phyloP scores from a whole-genome alignment of 2,329 filamentous ascomycete genomes.

The Fusarium kyushuense region DNA sequence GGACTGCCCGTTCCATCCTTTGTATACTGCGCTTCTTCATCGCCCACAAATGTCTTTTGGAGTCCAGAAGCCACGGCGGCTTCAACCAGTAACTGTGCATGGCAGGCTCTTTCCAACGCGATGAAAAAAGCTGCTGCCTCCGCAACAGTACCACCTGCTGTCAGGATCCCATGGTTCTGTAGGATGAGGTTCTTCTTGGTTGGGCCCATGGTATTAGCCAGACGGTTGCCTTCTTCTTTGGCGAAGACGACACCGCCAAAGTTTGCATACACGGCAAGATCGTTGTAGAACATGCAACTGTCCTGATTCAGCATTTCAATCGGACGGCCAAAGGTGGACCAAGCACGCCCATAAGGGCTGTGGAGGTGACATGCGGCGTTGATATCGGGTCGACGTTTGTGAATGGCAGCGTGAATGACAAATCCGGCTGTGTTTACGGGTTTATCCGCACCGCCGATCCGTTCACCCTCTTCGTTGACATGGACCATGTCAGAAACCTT shows the following conservation, averaged over 20 bases:
- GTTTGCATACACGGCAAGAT: slow-evolving; percentile 72
- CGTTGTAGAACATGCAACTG: slow-evolving; percentile 70
- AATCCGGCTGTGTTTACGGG: slow-evolving; percentile 77
- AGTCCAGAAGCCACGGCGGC: slow-evolving; percentile 60
- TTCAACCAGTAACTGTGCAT: slow-evolving; percentile 74
- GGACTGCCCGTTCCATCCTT: slow-evolving; percentile 42
- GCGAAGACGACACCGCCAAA: slow-evolving; percentile 64
- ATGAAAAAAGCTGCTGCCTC: slow-evolving; percentile 78
- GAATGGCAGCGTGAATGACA: slow-evolving; percentile 74
- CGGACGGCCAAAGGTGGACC: slow-evolving; percentile 70
- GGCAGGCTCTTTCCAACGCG: slow-evolving; percentile 74
- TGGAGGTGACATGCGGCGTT: slow-evolving; percentile 76
- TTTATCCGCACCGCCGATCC: slow-evolving; percentile 69
- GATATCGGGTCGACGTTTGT: slow-evolving; percentile 72
- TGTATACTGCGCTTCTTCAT: slow-evolving; percentile 57
- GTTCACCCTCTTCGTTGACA: slow-evolving; percentile 68
- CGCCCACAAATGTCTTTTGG: slow-evolving; percentile 55
- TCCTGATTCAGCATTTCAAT: slow-evolving; percentile 78
- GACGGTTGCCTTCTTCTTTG: slow-evolving; percentile 70
- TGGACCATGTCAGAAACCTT: slow-evolving; percentile 76
- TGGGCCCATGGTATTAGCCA: slow-evolving; percentile 71
- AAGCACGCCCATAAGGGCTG: slow-evolving; percentile 72
- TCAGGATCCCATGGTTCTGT: slow-evolving; percentile 77
- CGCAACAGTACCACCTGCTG: slow-evolving; percentile 75
- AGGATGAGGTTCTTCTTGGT: slow-evolving; percentile 71